Evolutionary conservation across 495 filamentous ascomycete species (phyloP), one percentile per base, ranked within the genome.

Genomic region (Sphaerosporella brunnea): DNA sequence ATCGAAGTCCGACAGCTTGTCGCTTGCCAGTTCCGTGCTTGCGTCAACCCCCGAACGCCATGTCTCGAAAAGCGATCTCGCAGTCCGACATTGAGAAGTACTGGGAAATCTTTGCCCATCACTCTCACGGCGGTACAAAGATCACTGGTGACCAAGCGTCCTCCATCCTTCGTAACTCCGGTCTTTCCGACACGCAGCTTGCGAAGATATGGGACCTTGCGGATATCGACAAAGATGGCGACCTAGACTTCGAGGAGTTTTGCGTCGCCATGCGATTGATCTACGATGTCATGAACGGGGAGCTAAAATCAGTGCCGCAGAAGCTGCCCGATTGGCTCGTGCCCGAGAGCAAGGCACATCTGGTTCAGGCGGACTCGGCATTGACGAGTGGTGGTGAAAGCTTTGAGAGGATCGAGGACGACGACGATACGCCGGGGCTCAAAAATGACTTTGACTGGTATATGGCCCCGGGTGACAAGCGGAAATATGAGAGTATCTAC

Each of bases 381-480:
- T 68, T 97, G 46, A 80, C 76, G 32, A 76, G 74, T 45, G 72
- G 75, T 34, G 80, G 77, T 47, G 72, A 78, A 26, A 73, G 79
- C 51, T 93, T 95, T 64, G 85, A 94, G 64, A 73, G 75, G 49
- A 72, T 84, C 51, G 68, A 76, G 37, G 71, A 77, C 48, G 82
- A 87, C 51, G 79, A 84, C 51, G 84, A 87, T 59, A 74, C 73
- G 18, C 74, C 75, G 3, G 84, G 90, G 4, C 66, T 97, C 45
- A 93, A 90, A 61, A 83, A 93, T 65, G 86, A 87, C 1, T 97
- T 97, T 64, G 90, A 97, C 63, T 97, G 90, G 90, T 97, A 97
- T 65, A 96, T 97, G 86, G 82, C 74, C 50, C 90, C 90, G 1
- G 64, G 69, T 34, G 86, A 96, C 62, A 88, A 84, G 65, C 58